phyloP scores from a whole-genome alignment of 352 stramenopile genomes.

The Bremia lactucae region DNA sequence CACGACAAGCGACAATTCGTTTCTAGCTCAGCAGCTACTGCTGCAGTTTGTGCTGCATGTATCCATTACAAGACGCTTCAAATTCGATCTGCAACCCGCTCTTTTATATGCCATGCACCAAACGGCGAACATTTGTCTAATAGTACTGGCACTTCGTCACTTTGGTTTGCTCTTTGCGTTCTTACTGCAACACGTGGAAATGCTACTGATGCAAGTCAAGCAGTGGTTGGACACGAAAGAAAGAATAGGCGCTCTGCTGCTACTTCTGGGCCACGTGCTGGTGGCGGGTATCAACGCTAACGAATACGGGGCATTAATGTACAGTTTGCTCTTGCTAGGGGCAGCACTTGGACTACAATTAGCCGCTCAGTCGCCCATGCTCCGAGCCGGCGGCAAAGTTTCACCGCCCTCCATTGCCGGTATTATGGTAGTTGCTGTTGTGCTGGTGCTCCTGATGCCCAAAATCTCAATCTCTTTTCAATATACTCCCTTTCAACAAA shows the following conservation, averaged over 20 bases:
- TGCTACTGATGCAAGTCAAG: conserved; percentile 37
- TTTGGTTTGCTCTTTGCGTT: conserved; percentile 69
- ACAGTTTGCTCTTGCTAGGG: conserved; percentile 39
- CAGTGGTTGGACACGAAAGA: conserved; percentile 6
- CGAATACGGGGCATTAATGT: conserved; percentile 53
- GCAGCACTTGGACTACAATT: conserved; percentile 30
- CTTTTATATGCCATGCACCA: conserved; percentile 26
- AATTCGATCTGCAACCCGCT: conserved; percentile 8
- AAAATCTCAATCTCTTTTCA: conserved; percentile 19
- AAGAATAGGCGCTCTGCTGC: conserved; percentile 20
- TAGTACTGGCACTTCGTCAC: conserved; percentile 43
- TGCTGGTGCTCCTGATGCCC: conserved; percentile 23
- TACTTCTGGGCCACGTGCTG: conserved; percentile 40
- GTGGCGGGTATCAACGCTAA: conserved; percentile 50
- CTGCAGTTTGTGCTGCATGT: conserved; percentile 19
- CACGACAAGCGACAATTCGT: conserved; percentile 18
- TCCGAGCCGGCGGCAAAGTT: conserved; percentile 14
- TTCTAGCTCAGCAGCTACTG: conserved; percentile 23
- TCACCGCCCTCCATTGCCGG: conserved; percentile 28
- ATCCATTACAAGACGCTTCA: conserved; percentile 1
- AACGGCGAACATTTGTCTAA: conserved; percentile 36
- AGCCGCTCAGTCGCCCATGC: conserved; percentile 2
- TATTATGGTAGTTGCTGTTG: conserved; percentile 18
- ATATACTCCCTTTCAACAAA: conserved; percentile 22
- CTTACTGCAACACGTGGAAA: conserved; percentile 39